These are phyloP conservation scores for Kalaharituber pfeilii DNA, from an alignment of 2,329 filamentous ascomycete genomes.

Conservation along the genomic window DNA sequence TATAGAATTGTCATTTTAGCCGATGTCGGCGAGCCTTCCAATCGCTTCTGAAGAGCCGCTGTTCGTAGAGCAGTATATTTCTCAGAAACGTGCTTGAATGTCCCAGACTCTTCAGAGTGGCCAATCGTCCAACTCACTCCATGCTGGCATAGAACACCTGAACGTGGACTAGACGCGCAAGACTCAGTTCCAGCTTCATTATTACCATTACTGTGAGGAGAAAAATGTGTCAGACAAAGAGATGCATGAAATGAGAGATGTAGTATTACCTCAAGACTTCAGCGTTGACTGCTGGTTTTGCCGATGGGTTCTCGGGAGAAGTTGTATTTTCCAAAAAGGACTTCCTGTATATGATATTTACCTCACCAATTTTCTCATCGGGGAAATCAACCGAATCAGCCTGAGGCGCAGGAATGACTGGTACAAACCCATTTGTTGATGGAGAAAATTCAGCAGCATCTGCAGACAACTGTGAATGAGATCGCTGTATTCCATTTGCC, in stretches of 20 bases:
- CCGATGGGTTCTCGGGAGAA: conserved; percentile 10
- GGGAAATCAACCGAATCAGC: conserved; percentile 16
- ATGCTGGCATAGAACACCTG: neutral
- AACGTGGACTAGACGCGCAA: neutral
- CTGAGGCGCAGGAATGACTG: conserved; percentile 7
- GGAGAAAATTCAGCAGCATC: conserved; percentile 18
- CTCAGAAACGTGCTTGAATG: conserved; percentile 19
- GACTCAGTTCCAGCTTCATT: neutral
- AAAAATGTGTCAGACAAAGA: neutral
- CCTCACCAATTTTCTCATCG: conserved; percentile 16
- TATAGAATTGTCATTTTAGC: conserved; percentile 47
- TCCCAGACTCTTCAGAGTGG: neutral
- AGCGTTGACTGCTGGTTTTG: conserved; percentile 9
- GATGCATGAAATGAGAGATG: neutral
- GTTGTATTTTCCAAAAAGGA: conserved; percentile 6
- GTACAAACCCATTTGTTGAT: conserved; percentile 2
- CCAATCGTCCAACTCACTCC: neutral
- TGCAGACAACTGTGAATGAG: conserved; percentile 9
- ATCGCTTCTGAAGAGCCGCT: conserved; percentile 29
- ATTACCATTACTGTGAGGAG: neutral
- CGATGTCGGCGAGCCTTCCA: conserved; percentile 21
- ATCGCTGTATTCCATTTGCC: neutral
- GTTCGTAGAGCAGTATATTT: conserved; percentile 28
- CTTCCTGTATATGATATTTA: conserved; percentile 16
- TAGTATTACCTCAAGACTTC: conserved; percentile 2